These are phyloP conservation scores for Wickerhamiella azymoides DNA, from an alignment of 805 yeast genomes.

Conservation along the genomic window DNA sequence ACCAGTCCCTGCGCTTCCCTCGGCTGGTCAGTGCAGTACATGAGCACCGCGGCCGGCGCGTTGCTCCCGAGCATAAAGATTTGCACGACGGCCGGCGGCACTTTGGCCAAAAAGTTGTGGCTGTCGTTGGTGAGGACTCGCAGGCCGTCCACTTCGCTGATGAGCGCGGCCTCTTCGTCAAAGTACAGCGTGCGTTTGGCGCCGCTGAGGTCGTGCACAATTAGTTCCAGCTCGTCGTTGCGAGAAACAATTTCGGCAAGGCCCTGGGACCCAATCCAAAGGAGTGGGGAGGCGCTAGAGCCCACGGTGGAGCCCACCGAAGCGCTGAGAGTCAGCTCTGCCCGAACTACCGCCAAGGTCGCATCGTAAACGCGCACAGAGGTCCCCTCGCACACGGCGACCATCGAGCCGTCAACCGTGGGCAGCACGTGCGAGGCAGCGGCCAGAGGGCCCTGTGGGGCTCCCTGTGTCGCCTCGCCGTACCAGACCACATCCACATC, in stretches of 20 bases:
- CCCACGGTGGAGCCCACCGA: too few species aligned
- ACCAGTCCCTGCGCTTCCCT: slow-evolving; percentile 56
- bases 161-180: slow-evolving; percentile 20
- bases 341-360: background rate
- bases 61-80: slow-evolving; percentile 75
- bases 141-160: slow-evolving; percentile 53
- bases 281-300: too few species aligned
- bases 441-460: too few species aligned
- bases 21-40: slow-evolving; percentile 64
- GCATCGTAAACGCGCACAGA: background rate
- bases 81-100: slow-evolving; percentile 40
- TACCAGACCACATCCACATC: background rate
- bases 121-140: slow-evolving; percentile 44
- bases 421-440: background rate
- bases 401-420: background rate
- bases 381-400: background rate
- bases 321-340: too few species aligned
- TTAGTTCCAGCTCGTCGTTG: slow-evolving; percentile 1
- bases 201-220: slow-evolving; percentile 1
- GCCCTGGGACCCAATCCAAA: slow-evolving; percentile 4
- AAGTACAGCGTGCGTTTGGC: background rate
- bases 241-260: background rate
- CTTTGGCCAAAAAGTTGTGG: slow-evolving; percentile 51
- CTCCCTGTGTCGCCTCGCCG: background rate
- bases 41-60: slow-evolving; percentile 63